phyloP scores from a whole-genome alignment of 371 early-diverging fungal species.

The Coemansia sp. region DNA sequence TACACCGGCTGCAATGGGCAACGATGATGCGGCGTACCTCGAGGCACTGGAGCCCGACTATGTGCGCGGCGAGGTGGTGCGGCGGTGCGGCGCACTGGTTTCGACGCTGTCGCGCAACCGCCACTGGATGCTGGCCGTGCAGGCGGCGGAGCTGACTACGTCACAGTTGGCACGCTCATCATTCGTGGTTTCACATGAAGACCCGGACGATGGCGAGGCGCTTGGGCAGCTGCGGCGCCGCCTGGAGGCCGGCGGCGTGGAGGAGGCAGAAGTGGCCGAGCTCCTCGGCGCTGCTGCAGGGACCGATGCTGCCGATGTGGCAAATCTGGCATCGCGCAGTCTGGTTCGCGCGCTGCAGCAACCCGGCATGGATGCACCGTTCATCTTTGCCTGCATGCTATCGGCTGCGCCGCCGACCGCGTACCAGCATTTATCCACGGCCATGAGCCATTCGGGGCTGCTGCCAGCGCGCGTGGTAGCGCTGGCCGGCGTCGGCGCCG shows the following conservation, averaged over 20 bases:
- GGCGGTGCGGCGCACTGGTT: conserved; percentile 27
- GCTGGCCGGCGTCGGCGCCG: conserved; percentile 42
- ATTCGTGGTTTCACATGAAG: conserved; percentile 13
- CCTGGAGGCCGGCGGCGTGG: conserved; percentile 26
- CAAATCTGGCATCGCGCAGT: conserved; percentile 14
- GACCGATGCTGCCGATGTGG: conserved; percentile 2
- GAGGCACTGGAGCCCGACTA: conserved; percentile 10
- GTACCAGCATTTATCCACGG: conserved; percentile 38
- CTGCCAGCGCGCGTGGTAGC: conserved; percentile 39
- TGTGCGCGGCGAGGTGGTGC: conserved; percentile 18
- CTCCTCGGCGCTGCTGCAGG: conserved; percentile 10
- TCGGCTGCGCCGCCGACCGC: conserved; percentile 16
- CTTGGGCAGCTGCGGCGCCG: conserved; percentile 20
- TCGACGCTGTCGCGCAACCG: conserved; percentile 21
- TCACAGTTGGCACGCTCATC: conserved; percentile 40
- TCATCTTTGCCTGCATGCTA: conserved; percentile 41
- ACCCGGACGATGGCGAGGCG: conserved; percentile 2
- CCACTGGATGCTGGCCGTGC: conserved; percentile 42
- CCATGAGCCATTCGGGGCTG: conserved; percentile 41
- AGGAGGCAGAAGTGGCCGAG: conserved; percentile 17
- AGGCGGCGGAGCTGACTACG: conserved; percentile 20
- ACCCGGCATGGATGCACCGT: conserved; percentile 35
- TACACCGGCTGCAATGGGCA: not conserved
- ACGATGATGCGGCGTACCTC: conserved; percentile 2
- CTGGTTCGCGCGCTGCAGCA: conserved; percentile 42